Evolutionary conservation across 345 rosid genomes (phyloP), one percentile per base, ranked within the genome.

Genomic region (Salix dunnii): DNA sequence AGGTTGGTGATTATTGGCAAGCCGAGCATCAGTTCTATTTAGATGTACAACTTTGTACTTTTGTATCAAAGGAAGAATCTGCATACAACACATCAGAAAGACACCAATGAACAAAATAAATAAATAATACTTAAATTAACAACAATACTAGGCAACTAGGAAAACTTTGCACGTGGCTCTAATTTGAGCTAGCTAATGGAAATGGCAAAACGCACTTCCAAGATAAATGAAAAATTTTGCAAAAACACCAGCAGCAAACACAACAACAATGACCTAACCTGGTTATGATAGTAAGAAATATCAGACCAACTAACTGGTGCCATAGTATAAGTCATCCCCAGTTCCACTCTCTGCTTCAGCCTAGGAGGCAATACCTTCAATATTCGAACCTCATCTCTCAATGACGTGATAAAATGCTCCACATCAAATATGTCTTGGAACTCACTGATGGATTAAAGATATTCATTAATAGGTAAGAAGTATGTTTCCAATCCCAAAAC

Each of bases 301-400:
- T 89, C 89, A 67, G 97, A 92, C 97, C 97, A 92, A 85, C 97
- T 92, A 65, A 92, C 71, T 25, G 97, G 97, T 31, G 97, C 87
- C 95, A 92, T 88, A 61, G 90, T 82, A 77, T 89, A 88, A 61
- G 88, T 83, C 81, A 81, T 67, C 23, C 94, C 96, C 60, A 79
- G 80, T 81, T 88, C 89, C 58, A 88, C 88, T 72, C 91, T 88
- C 78, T 69, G 79, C 87, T 90, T 91, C 53, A 91, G 89, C 82
- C 91, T 84, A 9, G 97, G 94, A 83, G 97, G 96, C 86, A 92
- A 75, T 84, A 87, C 91, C 82, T 89, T 92, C 76, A 91, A 85
- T 81, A 92, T 86, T 73, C 97, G 91, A 74, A 92, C 95, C 86
- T 92, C 95, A 73, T 92, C 95, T 66, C 97, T 87, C 81, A 92